Evolutionary conservation across 2,329 filamentous ascomycete species (phyloP).

Genomic region (Eurotiales sp.): DNA sequence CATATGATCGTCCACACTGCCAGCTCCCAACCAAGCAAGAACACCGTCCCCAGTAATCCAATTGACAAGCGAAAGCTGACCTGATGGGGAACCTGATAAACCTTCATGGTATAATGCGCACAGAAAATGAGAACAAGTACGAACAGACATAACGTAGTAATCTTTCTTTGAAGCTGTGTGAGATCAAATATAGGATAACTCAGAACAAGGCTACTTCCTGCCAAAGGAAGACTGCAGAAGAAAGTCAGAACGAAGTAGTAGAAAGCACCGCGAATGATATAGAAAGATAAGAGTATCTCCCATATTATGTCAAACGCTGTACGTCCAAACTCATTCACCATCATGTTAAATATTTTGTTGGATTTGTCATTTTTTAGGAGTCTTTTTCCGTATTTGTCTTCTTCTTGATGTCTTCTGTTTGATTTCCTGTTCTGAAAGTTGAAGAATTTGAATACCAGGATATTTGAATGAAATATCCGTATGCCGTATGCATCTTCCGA

Average conservation of each 20-base stretch:
- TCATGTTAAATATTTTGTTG: not conserved
- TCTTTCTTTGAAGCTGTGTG: not conserved
- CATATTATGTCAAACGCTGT: not conserved
- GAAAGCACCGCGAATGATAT: not conserved
- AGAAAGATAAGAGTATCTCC: not conserved
- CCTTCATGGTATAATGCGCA: not conserved
- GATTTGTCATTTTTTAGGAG: too few species aligned
- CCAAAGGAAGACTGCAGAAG: constrained; percentile 2
- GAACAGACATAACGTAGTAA: not conserved
- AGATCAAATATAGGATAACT: not conserved
- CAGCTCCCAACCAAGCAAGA: not conserved
- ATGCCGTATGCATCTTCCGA: too few species aligned
- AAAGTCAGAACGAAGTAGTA: not conserved
- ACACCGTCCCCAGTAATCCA: not conserved
- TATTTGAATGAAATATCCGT: too few species aligned
- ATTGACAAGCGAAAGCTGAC: not conserved
- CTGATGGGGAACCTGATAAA: not conserved
- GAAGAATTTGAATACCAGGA: too few species aligned
- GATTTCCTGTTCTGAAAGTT: too few species aligned
- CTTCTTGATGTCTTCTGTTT: too few species aligned
- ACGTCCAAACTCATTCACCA: not conserved
- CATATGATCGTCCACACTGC: not conserved
- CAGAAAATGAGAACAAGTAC: not conserved
- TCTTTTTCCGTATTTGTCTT: too few species aligned
- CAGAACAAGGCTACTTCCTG: not conserved